Conservation (phyloP, 352 stramenopile species). For the Pythium sukuiense region DNA sequence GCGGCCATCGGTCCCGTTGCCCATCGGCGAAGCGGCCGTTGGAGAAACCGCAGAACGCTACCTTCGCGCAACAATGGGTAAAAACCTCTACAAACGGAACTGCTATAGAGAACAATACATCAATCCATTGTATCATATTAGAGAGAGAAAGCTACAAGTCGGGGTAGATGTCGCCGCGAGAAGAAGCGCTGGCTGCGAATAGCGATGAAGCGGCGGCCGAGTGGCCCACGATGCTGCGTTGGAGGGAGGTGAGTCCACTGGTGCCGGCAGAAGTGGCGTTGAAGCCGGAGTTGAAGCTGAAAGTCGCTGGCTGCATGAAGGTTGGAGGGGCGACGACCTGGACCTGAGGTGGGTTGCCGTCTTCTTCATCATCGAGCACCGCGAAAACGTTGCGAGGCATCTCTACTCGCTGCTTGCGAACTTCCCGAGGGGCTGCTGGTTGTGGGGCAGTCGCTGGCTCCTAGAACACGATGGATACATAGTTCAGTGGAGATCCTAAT, state of each 20-base stretch:
- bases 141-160: constrained; percentile 49
- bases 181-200: constrained; percentile 5
- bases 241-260: constrained; percentile 23
- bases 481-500: not conserved
- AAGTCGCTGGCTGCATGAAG: constrained; percentile 72
- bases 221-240: constrained; percentile 19
- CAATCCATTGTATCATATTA: constrained; percentile 20
- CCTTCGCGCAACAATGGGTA: constrained; percentile 23
- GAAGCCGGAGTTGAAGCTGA: constrained; percentile 41
- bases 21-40: constrained; percentile 17
- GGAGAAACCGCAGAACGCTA: constrained; percentile 30
- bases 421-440: constrained; percentile 7
- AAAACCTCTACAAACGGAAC: constrained; percentile 10
- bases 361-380: constrained; percentile 55
- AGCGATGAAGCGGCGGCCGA: not conserved
- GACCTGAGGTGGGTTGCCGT: constrained; percentile 29
- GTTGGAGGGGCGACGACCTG: constrained; percentile 20
- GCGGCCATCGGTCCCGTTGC: not conserved
- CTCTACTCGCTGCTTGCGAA: constrained; percentile 31
- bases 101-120: not conserved
- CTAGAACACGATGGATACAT: not conserved
- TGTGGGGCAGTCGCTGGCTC: constrained; percentile 14
- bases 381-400: constrained; percentile 65
- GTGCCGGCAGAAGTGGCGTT: not conserved
- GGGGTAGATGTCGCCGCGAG: constrained; percentile 47